phyloP scores from a whole-genome alignment of 2,329 filamentous ascomycete genomes.

The Arthroderma sp. region DNA sequence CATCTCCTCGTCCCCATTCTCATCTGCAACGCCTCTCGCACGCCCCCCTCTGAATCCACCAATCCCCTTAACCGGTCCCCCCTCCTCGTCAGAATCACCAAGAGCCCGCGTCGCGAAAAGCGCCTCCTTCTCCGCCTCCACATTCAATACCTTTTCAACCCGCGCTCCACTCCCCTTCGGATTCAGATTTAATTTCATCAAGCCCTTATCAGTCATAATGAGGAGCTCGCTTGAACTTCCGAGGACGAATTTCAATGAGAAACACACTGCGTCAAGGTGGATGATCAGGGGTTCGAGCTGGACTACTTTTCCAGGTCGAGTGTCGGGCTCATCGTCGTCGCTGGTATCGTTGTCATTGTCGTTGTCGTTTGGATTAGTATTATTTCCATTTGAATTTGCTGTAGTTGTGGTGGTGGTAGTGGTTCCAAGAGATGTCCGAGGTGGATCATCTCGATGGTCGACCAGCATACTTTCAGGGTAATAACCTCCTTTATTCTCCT shows the following conservation, averaged over 20 bases:
- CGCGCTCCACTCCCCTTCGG: constrained; percentile 17
- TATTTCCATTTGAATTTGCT: too few species aligned
- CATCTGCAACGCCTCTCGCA: neutral
- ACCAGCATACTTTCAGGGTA: constrained; percentile 20
- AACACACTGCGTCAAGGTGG: constrained; percentile 26
- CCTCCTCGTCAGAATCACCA: neutral
- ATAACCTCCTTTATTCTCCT: constrained; percentile 17
- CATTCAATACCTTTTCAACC: constrained; percentile 6
- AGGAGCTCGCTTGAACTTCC: constrained; percentile 26
- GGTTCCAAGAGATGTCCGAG: too few species aligned
- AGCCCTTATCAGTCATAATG: constrained; percentile 29
- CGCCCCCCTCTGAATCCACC: neutral
- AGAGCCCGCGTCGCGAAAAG: too few species aligned
- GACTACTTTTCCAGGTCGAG: constrained; percentile 10
- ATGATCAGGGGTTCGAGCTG: constrained; percentile 23
- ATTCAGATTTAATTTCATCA: constrained; percentile 27
- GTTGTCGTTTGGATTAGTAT: neutral
- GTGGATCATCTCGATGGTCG: too few species aligned
- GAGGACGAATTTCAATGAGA: constrained; percentile 21
- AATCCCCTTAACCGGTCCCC: neutral
- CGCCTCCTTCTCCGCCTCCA: neutral
- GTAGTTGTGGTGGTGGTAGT: too few species aligned
- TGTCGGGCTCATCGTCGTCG: neutral
- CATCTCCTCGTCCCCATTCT: neutral
- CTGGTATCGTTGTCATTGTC: neutral